phyloP scores from a whole-genome alignment of 2,329 filamentous ascomycete species.

The Elsinoe ampelina region DNA sequence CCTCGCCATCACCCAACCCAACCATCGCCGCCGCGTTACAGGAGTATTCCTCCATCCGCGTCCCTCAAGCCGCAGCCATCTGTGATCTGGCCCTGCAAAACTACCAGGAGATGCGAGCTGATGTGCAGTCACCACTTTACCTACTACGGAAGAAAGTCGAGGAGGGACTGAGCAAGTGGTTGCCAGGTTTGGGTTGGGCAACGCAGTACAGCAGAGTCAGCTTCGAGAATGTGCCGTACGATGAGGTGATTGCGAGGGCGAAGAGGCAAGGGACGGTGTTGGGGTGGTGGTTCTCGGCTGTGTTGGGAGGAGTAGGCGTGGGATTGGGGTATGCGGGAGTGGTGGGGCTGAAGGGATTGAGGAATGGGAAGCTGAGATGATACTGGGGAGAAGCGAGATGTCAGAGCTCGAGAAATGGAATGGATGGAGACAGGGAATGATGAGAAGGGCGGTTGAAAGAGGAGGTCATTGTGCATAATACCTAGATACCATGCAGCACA shows the following conservation, averaged over 20 bases:
- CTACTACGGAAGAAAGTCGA: constrained; percentile 76
- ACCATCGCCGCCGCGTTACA: constrained; percentile 46
- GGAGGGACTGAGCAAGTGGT: constrained; percentile 65
- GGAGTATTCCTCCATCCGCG: constrained; percentile 65
- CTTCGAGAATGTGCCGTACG: constrained; percentile 88
- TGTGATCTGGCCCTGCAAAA: constrained; percentile 87
- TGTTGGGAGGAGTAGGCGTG: constrained; percentile 28
- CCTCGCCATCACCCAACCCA: constrained; percentile 12
- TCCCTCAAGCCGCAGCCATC: constrained; percentile 75
- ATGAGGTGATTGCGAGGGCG: constrained; percentile 63
- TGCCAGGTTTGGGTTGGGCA: constrained; percentile 74
- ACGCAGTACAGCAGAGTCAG: constrained; percentile 90
- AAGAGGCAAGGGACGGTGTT: constrained; percentile 53
- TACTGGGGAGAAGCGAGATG: too few species aligned
- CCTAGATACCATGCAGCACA: constrained; percentile 2
- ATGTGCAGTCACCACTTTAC: constrained; percentile 70
- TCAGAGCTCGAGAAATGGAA: too few species aligned
- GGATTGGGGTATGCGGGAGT: constrained; percentile 23
- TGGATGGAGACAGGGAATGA: too few species aligned
- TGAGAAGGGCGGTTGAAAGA: neutral
- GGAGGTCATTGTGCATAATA: neutral
- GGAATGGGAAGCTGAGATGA: neutral
- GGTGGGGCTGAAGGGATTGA: constrained; percentile 21
- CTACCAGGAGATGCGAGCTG: constrained; percentile 86
- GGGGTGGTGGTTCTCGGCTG: constrained; percentile 38